Evolutionary conservation across 805 yeast species (phyloP).

Genomic region (Yamadazyma nakazawae): DNA sequence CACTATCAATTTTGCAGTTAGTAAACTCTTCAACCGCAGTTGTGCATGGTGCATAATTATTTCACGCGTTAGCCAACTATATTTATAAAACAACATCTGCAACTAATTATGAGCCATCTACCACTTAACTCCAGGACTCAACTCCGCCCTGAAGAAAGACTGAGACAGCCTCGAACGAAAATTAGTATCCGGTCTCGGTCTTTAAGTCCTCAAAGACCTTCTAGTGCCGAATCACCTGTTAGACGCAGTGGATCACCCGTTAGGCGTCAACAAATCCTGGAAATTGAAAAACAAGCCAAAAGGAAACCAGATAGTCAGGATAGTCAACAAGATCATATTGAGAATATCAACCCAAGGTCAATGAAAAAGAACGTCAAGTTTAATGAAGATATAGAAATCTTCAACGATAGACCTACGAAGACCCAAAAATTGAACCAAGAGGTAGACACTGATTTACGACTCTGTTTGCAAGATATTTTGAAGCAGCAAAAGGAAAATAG

Average conservation of each 20-base stretch:
- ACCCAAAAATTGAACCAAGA: background rate
- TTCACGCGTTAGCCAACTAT: too few relatives aligned
- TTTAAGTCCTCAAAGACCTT: constrained; percentile 6
- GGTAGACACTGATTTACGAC: background rate
- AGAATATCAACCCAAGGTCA: constrained; percentile 1
- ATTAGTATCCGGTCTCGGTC: constrained; percentile 4
- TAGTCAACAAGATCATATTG: background rate
- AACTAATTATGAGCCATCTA: background rate
- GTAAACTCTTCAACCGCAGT: too few relatives aligned
- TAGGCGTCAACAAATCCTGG: constrained; percentile 27
- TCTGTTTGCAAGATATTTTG: too few relatives aligned
- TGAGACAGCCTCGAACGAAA: constrained; percentile 6
- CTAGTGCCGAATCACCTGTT: constrained; percentile 6
- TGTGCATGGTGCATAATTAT: too few relatives aligned
- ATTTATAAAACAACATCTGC: too few relatives aligned
- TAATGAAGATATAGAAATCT: constrained; percentile 10
- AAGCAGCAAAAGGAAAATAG: background rate
- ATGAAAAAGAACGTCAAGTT: constrained; percentile 13
- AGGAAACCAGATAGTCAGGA: background rate
- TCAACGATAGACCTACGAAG: constrained; percentile 1
- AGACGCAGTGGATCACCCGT: constrained; percentile 34
- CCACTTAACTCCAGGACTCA: constrained; percentile 3
- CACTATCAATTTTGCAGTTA: too few relatives aligned
- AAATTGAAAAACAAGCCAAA: constrained; percentile 21
- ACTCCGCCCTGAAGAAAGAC: constrained; percentile 2